A percentile compares a stretch with the other conserved stretches of the same genome.
These are phyloP conservation scores for Fusarium austroafricanum DNA, from an alignment of 2,329 filamentous ascomycete species.

Conservation along the genomic window DNA sequence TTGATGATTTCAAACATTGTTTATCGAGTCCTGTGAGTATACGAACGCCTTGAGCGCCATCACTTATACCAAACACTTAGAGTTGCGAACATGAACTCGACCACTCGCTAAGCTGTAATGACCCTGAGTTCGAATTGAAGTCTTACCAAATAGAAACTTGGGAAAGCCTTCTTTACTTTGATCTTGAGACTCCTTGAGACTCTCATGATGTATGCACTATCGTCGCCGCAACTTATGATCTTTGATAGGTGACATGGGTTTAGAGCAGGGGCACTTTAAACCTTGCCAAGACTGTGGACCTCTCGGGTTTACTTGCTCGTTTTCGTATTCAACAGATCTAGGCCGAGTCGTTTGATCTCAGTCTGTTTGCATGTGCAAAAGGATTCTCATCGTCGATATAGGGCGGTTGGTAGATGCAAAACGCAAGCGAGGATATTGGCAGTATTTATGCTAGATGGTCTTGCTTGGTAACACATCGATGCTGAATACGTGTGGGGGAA, in stretches of 20 bases:
- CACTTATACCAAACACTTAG: background rate
- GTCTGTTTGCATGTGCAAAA: conserved; percentile 21
- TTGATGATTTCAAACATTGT: background rate
- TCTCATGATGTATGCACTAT: background rate
- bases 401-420: background rate
- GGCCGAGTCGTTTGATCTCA: background rate
- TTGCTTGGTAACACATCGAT: too few relatives aligned
- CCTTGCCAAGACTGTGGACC: conserved; percentile 12
- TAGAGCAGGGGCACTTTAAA: conserved; percentile 5
- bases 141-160: background rate
- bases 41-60: background rate
- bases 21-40: background rate
- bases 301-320: conserved; percentile 10
- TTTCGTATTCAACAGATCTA: conserved; percentile 15
- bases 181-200: background rate
- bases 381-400: background rate
- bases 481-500: background rate
- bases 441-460: background rate
- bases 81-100: background rate
- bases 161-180: background rate
- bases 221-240: background rate
- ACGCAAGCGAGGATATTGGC: conserved; percentile 1
- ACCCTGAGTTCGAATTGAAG: too few relatives aligned
- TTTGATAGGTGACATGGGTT: background rate
- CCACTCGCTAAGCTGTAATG: background rate